Base-by-base conservation (phyloP, 768 basidiomycete genomes). In the Exidia glandulosa region DNA sequence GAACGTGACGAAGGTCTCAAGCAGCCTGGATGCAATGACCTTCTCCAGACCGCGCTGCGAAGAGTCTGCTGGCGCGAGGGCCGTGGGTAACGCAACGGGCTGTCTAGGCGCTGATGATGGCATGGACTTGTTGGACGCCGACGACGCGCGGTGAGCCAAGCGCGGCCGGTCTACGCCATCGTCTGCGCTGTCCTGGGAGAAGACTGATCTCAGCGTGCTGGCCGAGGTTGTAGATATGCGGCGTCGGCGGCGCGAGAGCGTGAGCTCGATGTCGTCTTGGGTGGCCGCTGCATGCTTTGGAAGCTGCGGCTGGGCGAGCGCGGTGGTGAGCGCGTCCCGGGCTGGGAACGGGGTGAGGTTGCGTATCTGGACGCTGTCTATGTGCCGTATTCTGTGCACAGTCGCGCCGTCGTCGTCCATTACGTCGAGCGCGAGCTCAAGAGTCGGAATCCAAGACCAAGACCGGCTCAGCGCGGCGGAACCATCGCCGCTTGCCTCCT, bases 331-430 rank as follows among this genome's bases (percentile, higher is more conserved):
- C 5, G 84, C 79, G 70, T 92, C 89, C 34, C 90, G 83, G 57
- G 82, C 81, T 33, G 89, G 89, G 69, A 89, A 91, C 1, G 87
- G 88, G n/a, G 90, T 87, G 36, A 92, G 74, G 68, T 92, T 92
- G 63, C 84, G 81, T 64, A 92, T 77, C 73, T 90, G 86, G 56
- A 92, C 75, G 47, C 81, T 77, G 60, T 81, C 77, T 60, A 91
- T 78, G 73, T 91, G 87, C 64, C 88, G 82, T 63, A 89, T 76
- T 47, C 87, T 85, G 50, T 56, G 52, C 7, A 66, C 82, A 82
- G 82, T 88, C 34, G 3, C 32, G 32, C 23, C 19, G 45, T 33
- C 9, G 16, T 30, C 41, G 31, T 30, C 58, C 13, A 52, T 29
- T 34, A 30, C 45, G 37, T 34, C 52, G 31, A 55, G 34, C 30